A percentile compares a stretch with the other conserved stretches of the same genome.
These are phyloP conservation scores for Wickerhamiella musiphila DNA, from an alignment of 805 yeast species.

Conservation along the genomic window DNA sequence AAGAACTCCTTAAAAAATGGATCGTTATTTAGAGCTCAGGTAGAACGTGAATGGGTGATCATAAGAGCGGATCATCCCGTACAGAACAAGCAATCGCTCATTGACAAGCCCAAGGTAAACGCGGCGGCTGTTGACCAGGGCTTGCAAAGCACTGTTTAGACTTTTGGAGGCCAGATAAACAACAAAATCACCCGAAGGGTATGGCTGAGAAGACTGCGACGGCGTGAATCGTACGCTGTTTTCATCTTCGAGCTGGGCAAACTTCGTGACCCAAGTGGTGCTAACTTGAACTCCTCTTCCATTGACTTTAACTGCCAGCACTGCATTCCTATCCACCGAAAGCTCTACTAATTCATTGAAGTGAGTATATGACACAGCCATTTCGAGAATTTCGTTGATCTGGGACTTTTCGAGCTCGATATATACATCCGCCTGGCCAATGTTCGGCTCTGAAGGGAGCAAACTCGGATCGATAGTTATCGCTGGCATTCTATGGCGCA, in stretches of 20 bases:
- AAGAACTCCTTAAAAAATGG: too few species aligned
- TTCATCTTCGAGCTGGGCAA: too few species aligned
- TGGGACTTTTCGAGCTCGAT: conserved; percentile 15
- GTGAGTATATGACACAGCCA: conserved; percentile 20
- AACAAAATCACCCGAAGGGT: too few species aligned
- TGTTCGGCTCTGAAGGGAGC: conserved; percentile 31
- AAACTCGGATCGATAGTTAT: conserved; percentile 38
- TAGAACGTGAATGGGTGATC: conserved; percentile 9
- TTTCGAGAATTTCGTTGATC: conserved; percentile 21
- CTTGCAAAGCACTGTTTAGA: too few species aligned
- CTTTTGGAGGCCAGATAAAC: too few species aligned
- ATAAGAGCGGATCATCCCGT: conserved; percentile 8
- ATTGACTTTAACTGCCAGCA: conserved; percentile 12
- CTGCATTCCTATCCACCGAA: conserved; percentile 12
- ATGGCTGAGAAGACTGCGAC: background rate
- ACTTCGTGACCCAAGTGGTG: conserved; percentile 19
- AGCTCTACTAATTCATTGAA: conserved; percentile 14
- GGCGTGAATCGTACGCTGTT: background rate
- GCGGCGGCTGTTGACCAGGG: conserved; percentile 8
- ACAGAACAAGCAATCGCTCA: conserved; percentile 6
- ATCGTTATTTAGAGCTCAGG: background rate
- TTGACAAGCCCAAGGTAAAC: conserved; percentile 10
- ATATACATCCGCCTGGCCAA: conserved; percentile 38
- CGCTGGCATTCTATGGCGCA: conserved; percentile 39
- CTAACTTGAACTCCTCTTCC: conserved; percentile 16